These are phyloP conservation scores for Chalciporus piperatus DNA, from an alignment of 768 basidiomycete genomes.

Conservation along the genomic window DNA sequence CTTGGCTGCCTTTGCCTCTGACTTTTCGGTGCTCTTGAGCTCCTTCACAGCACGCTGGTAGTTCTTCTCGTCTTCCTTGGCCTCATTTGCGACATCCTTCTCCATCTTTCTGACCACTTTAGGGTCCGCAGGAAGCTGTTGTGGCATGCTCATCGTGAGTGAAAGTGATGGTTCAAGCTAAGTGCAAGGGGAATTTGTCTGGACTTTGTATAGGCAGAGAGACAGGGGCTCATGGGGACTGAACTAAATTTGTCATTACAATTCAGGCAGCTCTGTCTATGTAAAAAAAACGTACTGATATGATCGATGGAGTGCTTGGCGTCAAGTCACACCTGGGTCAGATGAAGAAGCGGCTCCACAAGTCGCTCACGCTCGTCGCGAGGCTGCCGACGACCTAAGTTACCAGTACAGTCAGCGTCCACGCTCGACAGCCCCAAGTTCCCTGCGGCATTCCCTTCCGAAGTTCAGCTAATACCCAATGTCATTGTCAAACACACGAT, in stretches of 20 bases:
- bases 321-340: no score
- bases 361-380: conserved; percentile 13
- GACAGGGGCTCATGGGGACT: conserved; percentile 11
- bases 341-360: conserved; percentile 15
- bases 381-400: no score
- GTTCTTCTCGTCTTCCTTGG: conserved; percentile 47
- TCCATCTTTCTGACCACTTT: conserved; percentile 40
- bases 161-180: not conserved
- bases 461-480: conserved; percentile 17
- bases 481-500: conserved; percentile 8
- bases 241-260: conserved; percentile 5
- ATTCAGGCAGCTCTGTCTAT: not conserved
- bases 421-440: no score
- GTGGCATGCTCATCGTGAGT: conserved; percentile 19
- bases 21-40: conserved; percentile 51
- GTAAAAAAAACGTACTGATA: no score
- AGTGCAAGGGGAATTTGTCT: not conserved
- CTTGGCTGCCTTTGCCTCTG: conserved; percentile 50
- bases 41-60: conserved; percentile 56
- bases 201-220: not conserved
- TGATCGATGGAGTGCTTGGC: no score
- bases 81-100: conserved; percentile 46
- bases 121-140: conserved; percentile 16
- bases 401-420: not conserved
- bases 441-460: conserved; percentile 25